Percentiles rank a stretch among this genome's conserved stretches.
These are phyloP conservation scores for Rhodotorula sp. DNA, from an alignment of 1,284 basidiomycete genomes.

Conservation along the genomic window DNA sequence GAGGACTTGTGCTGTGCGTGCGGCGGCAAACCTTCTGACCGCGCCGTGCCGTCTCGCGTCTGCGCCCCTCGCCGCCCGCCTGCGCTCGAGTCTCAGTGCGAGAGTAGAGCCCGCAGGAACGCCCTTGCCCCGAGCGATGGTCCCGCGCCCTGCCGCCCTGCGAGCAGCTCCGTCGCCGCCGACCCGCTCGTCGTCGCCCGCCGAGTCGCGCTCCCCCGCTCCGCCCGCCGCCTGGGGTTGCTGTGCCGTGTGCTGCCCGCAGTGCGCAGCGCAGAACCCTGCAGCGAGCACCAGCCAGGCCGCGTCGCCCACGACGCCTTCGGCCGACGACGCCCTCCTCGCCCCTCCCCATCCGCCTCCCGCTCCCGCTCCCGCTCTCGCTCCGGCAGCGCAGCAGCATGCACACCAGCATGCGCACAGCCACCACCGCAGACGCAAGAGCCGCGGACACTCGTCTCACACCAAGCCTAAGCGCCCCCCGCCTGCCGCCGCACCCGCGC, in stretches of 20 bases:
- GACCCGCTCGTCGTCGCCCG: background rate
- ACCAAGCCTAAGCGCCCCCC: constrained; percentile 17
- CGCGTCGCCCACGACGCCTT: background rate
- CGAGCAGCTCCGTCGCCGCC: too few relatives aligned
- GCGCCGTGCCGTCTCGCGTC: too few relatives aligned
- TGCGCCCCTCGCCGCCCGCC: background rate
- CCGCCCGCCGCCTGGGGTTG: background rate
- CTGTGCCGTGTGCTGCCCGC: background rate
- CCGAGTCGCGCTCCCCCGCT: too few relatives aligned
- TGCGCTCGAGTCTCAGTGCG: too few relatives aligned
- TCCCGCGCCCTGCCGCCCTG: background rate
- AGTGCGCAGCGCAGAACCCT: background rate
- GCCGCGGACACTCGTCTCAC: background rate
- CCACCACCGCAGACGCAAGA: background rate
- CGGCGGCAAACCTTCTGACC: too few relatives aligned
- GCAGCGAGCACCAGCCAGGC: background rate
- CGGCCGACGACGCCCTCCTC: background rate
- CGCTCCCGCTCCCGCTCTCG: background rate
- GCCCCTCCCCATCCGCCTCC: background rate
- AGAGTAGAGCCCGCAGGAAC: too few relatives aligned
- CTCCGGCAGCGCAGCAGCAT: background rate
- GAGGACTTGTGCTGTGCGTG: too few relatives aligned
- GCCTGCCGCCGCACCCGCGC: constrained; percentile 1
- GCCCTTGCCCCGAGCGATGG: background rate
- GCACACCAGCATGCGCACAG: background rate